Base-by-base conservation (phyloP, 192 early-diverging fungal genomes). In the Pilobolus umbonatus region DNA sequence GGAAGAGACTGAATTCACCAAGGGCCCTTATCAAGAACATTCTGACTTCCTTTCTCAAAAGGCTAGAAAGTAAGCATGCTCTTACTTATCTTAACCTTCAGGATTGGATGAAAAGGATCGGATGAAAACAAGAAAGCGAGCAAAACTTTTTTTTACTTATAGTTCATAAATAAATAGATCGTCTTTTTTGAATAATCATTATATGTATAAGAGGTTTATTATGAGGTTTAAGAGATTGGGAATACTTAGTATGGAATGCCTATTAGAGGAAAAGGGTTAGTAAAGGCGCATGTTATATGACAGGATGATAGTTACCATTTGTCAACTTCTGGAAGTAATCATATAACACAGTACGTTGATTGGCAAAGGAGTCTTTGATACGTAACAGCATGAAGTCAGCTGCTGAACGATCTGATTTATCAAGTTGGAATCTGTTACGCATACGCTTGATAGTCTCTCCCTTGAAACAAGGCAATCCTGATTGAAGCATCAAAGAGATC, bases 401-500 rank as follows among this genome's bases (percentile, higher is more conserved):
- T 1, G 97, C 97, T 17, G 81, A 82, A 38, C 90, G 80, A 50
- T 99, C 97, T 21, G 85, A 84, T 60, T 82, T 85, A 47, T 96
- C 93, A 3, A 91, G 69, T 67, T 94, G 91, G 84, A 99, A 98
- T 21, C 95, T 76, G 15, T 80, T 76, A 3, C 90, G 73, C 48
- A 99, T 81, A 42, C 92, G 93, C 29, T 72, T 75, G 59, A 96
- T 80, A 3, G 97, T 98, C 59, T 99, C 94, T 29, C 90, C 91
- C 66, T 93, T 97, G 79, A 99, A 99, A 72, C 95, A 98, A 0
- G 97, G 97, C 51, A 99, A 69, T 2, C 95, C 94, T 14, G 96
- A 98, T 19, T 94, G 91, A 26, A 94, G 75, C 95, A 99, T 98
- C 48, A 98, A 69, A 2, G 77, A 64, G 15, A 99, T 93, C 62